A percentile compares a stretch with the other conserved stretches of the same genome.
Conservation (phyloP, 768 basidiomycete species). For the Panaeolus papilionaceus region DNA sequence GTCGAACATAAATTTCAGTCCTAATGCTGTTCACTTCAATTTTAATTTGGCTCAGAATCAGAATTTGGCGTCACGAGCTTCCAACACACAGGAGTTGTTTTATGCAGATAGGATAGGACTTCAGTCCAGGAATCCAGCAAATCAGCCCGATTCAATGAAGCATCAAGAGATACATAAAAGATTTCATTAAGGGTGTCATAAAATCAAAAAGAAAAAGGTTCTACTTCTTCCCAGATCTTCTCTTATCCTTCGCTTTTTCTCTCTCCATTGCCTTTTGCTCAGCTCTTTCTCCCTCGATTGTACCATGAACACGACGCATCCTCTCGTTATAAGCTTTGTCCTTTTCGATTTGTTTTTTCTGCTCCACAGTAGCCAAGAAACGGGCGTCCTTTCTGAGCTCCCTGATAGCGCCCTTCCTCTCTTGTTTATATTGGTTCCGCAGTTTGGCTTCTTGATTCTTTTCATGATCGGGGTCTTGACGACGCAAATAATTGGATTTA, state of each 20-base stretch:
- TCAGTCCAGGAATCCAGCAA: no score
- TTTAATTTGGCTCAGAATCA: no score
- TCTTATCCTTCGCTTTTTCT: constrained; percentile 79
- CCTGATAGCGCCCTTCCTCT: constrained; percentile 94
- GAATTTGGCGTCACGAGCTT: no score
- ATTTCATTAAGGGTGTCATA: not conserved
- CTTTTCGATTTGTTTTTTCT: constrained; percentile 85
- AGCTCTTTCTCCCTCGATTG: constrained; percentile 86
- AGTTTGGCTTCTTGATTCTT: constrained; percentile 88
- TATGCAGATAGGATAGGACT: no score
- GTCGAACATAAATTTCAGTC: no score
- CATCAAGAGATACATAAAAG: no score
- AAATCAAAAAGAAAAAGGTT: constrained; percentile 1
- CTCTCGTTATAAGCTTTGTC: constrained; percentile 79
- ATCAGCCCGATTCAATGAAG: no score
- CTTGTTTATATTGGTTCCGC: constrained; percentile 90
- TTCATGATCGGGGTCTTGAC: constrained; percentile 92
- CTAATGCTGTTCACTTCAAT: no score
- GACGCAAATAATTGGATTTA: constrained; percentile 75
- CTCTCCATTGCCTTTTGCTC: constrained; percentile 94
- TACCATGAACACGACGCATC: constrained; percentile 83
- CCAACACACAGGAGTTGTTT: no score
- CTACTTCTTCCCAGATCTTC: constrained; percentile 77
- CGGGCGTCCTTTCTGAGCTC: constrained; percentile 95
- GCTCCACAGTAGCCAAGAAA: constrained; percentile 90